Percentiles rank a stretch among this genome's conserved stretches.
These are phyloP conservation scores for Schizosaccharomyces lindneri DNA, from an alignment of 805 yeast species.

Conservation along the genomic window DNA sequence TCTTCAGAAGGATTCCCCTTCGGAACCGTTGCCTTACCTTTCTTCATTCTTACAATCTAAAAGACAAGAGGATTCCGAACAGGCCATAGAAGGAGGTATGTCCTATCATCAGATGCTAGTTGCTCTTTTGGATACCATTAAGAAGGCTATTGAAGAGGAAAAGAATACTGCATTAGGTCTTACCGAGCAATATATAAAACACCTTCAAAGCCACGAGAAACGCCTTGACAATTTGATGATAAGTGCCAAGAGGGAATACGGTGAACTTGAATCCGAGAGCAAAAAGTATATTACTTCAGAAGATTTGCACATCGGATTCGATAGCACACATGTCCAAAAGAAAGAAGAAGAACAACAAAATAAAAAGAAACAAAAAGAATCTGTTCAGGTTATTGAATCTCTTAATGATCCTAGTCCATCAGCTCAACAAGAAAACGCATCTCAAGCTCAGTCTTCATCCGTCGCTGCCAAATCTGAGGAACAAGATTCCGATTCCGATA, in stretches of 20 bases:
- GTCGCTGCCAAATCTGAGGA: constrained; percentile 4
- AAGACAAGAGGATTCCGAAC: not conserved
- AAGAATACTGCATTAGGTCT: not conserved
- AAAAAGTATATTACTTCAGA: constrained; percentile 60
- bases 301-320: constrained; percentile 80
- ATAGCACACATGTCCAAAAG: constrained; percentile 56
- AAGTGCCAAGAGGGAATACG: constrained; percentile 25
- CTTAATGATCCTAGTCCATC: constrained; percentile 10
- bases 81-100: constrained; percentile 4
- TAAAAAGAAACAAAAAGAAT: constrained; percentile 10
- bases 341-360: constrained; percentile 14
- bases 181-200: not conserved
- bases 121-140: constrained; percentile 59
- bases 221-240: not conserved
- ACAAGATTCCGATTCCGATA: constrained; percentile 5
- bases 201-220: not conserved
- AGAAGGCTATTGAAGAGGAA: constrained; percentile 5
- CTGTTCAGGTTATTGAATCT: constrained; percentile 14
- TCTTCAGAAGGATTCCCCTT: constrained; percentile 12
- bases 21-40: not conserved
- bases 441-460: not conserved
- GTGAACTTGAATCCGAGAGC: constrained; percentile 44
- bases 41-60: not conserved
- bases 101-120: constrained; percentile 82
- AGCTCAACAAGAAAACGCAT: not conserved